Conservation (phyloP, 2,329 filamentous ascomycete species). For the Macroventuria anomochaeta region DNA sequence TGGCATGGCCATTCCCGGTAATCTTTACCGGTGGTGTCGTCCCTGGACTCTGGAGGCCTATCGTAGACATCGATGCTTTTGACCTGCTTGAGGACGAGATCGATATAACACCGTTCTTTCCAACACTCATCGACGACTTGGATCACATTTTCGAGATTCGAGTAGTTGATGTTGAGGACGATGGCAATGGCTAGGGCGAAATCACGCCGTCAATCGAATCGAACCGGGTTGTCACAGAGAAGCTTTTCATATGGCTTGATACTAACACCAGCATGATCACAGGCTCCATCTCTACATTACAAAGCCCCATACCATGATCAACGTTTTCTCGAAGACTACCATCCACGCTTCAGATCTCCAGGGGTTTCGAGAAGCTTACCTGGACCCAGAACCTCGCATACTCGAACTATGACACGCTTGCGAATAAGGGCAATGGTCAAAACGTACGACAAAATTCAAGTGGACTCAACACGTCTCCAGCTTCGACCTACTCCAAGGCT, state of each 20-base stretch:
- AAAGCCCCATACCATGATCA: constrained; percentile 55
- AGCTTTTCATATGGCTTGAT: constrained; percentile 80
- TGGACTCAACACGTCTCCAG: constrained; percentile 54
- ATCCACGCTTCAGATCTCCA: constrained; percentile 60
- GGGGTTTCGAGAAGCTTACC: constrained; percentile 48
- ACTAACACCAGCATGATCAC: constrained; percentile 59
- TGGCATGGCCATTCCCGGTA: constrained; percentile 81
- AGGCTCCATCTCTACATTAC: constrained; percentile 49
- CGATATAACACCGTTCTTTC: constrained; percentile 79
- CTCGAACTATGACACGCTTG: constrained; percentile 62
- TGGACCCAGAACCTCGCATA: constrained; percentile 68
- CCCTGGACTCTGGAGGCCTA: constrained; percentile 76
- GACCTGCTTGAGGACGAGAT: constrained; percentile 82
- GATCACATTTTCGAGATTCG: constrained; percentile 72
- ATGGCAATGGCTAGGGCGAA: constrained; percentile 55
- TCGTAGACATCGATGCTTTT: constrained; percentile 80
- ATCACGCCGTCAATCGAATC: constrained; percentile 65
- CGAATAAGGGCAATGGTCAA: constrained; percentile 63
- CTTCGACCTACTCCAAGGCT: constrained; percentile 45
- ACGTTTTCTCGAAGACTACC: constrained; percentile 58
- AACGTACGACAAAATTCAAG: constrained; percentile 58
- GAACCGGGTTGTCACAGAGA: constrained; percentile 79
- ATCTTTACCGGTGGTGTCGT: constrained; percentile 84
- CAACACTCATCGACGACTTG: constrained; percentile 69
- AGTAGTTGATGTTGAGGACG: constrained; percentile 69